phyloP scores from a whole-genome alignment of 1,139 yeast genomes.

The Suhomyces coccinellae region DNA sequence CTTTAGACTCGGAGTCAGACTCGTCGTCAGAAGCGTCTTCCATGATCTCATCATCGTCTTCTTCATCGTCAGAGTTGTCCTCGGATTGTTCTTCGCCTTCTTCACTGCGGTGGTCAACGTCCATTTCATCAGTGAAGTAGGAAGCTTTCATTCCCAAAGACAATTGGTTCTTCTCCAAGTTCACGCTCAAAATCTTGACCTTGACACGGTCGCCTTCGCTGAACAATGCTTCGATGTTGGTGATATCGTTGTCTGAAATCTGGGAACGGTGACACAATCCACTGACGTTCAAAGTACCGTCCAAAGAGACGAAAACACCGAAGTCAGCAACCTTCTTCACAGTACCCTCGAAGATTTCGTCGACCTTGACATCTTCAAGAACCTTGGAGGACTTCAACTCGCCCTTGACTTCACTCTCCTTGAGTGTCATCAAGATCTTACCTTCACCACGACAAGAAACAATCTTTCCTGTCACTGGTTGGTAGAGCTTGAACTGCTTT shows the following conservation, averaged over 20 bases:
- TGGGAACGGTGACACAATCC: constrained; percentile 90
- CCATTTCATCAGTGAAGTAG: constrained; percentile 57
- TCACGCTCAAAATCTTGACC: constrained; percentile 70
- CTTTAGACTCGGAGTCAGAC: constrained; percentile 25
- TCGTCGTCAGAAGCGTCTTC: constrained; percentile 21
- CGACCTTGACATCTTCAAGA: constrained; percentile 66
- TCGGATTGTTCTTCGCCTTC: constrained; percentile 30
- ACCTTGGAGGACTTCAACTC: constrained; percentile 55
- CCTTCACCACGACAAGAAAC: constrained; percentile 62
- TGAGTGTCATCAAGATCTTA: constrained; percentile 73
- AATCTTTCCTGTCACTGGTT: constrained; percentile 75
- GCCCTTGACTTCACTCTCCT: constrained; percentile 78
- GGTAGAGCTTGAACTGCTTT: constrained; percentile 66
- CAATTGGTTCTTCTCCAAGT: constrained; percentile 66
- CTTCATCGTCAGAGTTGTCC: constrained; percentile 26
- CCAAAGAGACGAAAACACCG: constrained; percentile 86
- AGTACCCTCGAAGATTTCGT: constrained; percentile 76
- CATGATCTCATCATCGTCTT: constrained; percentile 23
- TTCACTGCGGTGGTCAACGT: constrained; percentile 23
- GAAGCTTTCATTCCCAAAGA: constrained; percentile 95
- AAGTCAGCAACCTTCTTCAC: constrained; percentile 78
- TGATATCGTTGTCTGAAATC: constrained; percentile 66
- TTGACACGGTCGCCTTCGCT: constrained; percentile 89
- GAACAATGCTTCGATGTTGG: constrained; percentile 60
- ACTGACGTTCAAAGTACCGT: constrained; percentile 69